Conservation (phyloP, 768 basidiomycete species). For the Tubosaeta sp. region DNA sequence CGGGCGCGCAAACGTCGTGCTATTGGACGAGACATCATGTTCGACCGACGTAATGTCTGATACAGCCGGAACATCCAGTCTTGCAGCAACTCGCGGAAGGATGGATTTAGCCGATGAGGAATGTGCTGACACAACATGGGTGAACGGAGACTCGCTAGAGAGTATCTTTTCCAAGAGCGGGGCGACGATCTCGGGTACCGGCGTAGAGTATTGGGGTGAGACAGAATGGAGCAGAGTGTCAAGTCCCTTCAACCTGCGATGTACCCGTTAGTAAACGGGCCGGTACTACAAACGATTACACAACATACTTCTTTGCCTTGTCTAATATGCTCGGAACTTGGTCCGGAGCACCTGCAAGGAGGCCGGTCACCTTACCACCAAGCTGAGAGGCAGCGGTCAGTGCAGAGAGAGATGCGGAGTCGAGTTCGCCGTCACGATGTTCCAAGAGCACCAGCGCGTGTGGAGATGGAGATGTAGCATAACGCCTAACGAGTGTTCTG, state of each 20-base stretch:
- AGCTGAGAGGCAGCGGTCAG: constrained; percentile 85
- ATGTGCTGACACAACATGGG: constrained; percentile 90
- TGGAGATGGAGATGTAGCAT: constrained; percentile 58
- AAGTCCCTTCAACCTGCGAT: constrained; percentile 60
- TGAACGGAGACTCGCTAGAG: constrained; percentile 59
- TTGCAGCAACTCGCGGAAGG: constrained; percentile 87
- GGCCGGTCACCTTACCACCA: constrained; percentile 80
- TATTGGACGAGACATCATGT: constrained; percentile 64
- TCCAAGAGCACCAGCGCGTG: constrained; percentile 89
- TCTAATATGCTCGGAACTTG: constrained; percentile 64
- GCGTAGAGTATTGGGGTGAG: constrained; percentile 63
- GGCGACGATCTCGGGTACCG: constrained; percentile 73
- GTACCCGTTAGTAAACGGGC: constrained; percentile 3
- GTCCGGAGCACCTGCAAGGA: constrained; percentile 66
- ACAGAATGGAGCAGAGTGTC: constrained; percentile 64
- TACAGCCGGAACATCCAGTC: constrained; percentile 83
- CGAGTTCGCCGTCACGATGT: constrained; percentile 76
- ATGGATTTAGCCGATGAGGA: constrained; percentile 91
- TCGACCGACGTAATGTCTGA: constrained; percentile 86
- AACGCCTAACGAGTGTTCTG: constrained; percentile 37
- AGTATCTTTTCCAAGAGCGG: constrained; percentile 80
- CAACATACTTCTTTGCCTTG: constrained; percentile 77
- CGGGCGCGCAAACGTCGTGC: constrained; percentile 85
- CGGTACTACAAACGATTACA: constrained; percentile 15
- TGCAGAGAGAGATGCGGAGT: constrained; percentile 83